Conservation (phyloP, 495 filamentous ascomycete species). For the Lepidopterella palustris region DNA sequence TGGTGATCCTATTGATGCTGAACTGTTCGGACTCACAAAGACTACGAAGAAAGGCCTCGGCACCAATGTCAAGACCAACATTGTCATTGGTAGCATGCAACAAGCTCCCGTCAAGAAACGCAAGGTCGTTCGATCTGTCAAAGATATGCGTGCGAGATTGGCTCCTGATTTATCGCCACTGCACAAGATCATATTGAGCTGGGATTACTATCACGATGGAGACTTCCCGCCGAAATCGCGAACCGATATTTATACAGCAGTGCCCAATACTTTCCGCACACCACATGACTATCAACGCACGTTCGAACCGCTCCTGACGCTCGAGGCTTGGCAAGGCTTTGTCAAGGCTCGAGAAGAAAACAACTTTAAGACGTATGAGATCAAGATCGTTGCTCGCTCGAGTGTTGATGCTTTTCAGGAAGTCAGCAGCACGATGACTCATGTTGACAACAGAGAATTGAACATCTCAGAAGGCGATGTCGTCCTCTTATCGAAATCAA, state of each 20-base stretch:
- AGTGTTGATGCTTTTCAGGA: slow-evolving; percentile 91
- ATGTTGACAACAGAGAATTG: slow-evolving; percentile 60
- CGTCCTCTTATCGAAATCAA: slow-evolving; percentile 68
- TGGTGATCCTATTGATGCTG: slow-evolving; percentile 57
- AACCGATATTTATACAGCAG: slow-evolving; percentile 61
- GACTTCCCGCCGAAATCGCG: slow-evolving; percentile 70
- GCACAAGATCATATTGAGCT: slow-evolving; percentile 78
- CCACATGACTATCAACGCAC: slow-evolving; percentile 76
- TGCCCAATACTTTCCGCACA: slow-evolving; percentile 68
- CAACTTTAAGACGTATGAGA: slow-evolving; percentile 66
- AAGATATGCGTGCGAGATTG: slow-evolving; percentile 89
- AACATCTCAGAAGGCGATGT: slow-evolving; percentile 79
- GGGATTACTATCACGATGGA: slow-evolving; percentile 86
- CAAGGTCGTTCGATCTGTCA: slow-evolving; percentile 66
- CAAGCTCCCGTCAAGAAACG: slow-evolving; percentile 74
- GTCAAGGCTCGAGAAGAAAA: slow-evolving; percentile 83
- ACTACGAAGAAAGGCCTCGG: slow-evolving; percentile 5
- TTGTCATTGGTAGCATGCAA: slow-evolving; percentile 45
- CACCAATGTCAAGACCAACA: slow-evolving; percentile 29
- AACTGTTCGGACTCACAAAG: slow-evolving; percentile 50
- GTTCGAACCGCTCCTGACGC: slow-evolving; percentile 82
- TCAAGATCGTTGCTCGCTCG: slow-evolving; percentile 77
- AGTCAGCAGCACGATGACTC: slow-evolving; percentile 73
- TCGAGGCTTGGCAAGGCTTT: slow-evolving; percentile 95
- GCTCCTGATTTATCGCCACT: slow-evolving; percentile 81